A percentile compares a stretch with the other conserved stretches of the same genome.
phyloP scores from a whole-genome alignment of 768 basidiomycete species.

The Pluteus cervinus region DNA sequence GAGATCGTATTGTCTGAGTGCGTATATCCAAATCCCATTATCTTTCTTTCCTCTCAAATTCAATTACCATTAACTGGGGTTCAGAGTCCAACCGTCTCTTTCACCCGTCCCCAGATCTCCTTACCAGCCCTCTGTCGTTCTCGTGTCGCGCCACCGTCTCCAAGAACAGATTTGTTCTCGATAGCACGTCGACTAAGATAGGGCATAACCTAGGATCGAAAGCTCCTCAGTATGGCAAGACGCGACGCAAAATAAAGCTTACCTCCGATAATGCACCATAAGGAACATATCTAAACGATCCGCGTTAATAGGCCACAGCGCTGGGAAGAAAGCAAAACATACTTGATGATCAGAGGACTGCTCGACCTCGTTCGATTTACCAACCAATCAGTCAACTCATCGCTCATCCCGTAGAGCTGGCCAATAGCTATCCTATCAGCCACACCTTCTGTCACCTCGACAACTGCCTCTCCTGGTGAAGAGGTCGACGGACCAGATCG shows the following conservation, averaged over 20 bases:
- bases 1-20: too few species aligned
- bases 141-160: conserved; percentile 56
- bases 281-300: conserved; percentile 50
- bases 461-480: conserved; percentile 14
- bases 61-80: too few species aligned
- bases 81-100: too few species aligned
- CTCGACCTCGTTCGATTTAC: conserved; percentile 43
- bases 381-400: conserved; percentile 70
- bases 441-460: conserved; percentile 44
- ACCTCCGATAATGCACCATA: conserved; percentile 71
- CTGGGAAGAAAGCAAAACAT: conserved; percentile 14
- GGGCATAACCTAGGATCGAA: conserved; percentile 64
- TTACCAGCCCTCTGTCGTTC: conserved; percentile 53
- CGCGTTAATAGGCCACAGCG: background rate
- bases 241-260: conserved; percentile 7
- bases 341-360: conserved; percentile 79
- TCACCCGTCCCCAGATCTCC: conserved; percentile 44
- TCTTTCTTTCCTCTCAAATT: too few species aligned
- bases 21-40: too few species aligned
- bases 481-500: too few species aligned
- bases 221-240: conserved; percentile 1
- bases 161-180: conserved; percentile 89
- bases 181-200: conserved; percentile 84
- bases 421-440: conserved; percentile 67
- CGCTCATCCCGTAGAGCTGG: conserved; percentile 88